phyloP scores from a whole-genome alignment of 495 filamentous ascomycete species.

The Apodospora peruviana region DNA sequence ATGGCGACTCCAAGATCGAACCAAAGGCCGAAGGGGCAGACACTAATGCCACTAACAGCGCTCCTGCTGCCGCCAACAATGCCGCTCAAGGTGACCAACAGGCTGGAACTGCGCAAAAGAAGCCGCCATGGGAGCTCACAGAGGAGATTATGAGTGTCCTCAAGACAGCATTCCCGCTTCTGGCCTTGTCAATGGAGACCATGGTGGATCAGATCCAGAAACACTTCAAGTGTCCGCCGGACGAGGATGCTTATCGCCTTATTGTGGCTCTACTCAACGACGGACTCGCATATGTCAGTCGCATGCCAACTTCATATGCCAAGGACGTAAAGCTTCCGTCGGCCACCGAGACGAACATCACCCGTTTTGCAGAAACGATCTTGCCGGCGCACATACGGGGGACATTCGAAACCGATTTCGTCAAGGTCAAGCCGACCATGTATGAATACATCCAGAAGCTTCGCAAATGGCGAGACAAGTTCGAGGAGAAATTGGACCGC shows the following conservation, averaged over 20 bases:
- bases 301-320: slow-evolving; percentile 77
- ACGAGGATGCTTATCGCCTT: slow-evolving; percentile 96
- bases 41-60: slow-evolving; percentile 16
- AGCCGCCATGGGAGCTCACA: slow-evolving; percentile 86
- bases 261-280: slow-evolving; percentile 97
- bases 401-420: slow-evolving; percentile 94
- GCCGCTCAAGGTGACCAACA: slow-evolving; percentile 27
- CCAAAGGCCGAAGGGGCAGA: slow-evolving; percentile 37
- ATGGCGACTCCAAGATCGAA: slow-evolving; percentile 41
- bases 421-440: slow-evolving; percentile 88
- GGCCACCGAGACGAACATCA: slow-evolving; percentile 93
- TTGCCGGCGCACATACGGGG: slow-evolving; percentile 86
- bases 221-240: slow-evolving; percentile 96
- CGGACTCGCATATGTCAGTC: slow-evolving; percentile 79
- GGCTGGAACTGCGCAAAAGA: slow-evolving; percentile 46
- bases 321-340: slow-evolving; percentile 85
- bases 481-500: slow-evolving; percentile 96
- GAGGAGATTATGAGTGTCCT: slow-evolving; percentile 92
- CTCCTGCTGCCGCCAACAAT: slow-evolving; percentile 20
- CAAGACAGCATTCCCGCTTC: slow-evolving; percentile 92
- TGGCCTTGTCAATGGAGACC: slow-evolving; percentile 96
- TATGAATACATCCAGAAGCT: slow-evolving; percentile 96
- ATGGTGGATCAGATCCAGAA: slow-evolving; percentile 99
- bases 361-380: slow-evolving; percentile 92
- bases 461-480: slow-evolving; percentile 92